Base-by-base conservation (phyloP, 495 filamentous ascomycete species). In the Tuber indicum region DNA sequence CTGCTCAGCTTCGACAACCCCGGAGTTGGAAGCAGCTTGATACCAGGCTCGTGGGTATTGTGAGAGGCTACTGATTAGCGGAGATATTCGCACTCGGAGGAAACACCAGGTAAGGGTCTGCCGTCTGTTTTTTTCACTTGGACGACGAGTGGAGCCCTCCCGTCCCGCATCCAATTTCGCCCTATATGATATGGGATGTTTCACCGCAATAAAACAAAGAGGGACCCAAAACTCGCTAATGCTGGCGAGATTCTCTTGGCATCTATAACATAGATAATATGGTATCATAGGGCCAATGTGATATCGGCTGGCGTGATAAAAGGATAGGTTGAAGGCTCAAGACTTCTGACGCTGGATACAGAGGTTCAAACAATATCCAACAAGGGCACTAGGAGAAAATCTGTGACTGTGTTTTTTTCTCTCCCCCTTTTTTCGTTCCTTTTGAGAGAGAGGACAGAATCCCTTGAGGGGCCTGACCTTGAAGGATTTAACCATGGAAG, bases 151-250 rank as follows among this genome's bases (percentile, higher is more conserved):
- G 23, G 23, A 58, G 49, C 9, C 23, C 49, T n/a, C 26, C 58
- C 58, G 58, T 36, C 58, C 3, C 26, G 26, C 58, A 66, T 66
- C 58, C 58, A 66, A 66, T 66, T 66, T 66, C 58, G 58, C 58
- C 58, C 58, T 32, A 26, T 58, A 32, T 66, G 58, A 66, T 66
- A 66, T 36, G 58, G 58, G 58, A 66, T 66, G 58, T 66, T 66
- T 66, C 58, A 66, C 58, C 3, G 12, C 58, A 66, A 66, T 14
- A 32, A 32, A 66, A 17, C 26, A 66, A 66, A 14, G 10, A 66
- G 10, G 4, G 26, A 2, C 26, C 58, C 58, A 10, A 66, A 66
- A 66, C 58, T 36, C 58, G 58, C 58, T 66, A 66, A 32, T 66
- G 12, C 32, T 66, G 58, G 58, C 58, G n/a, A 66, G 58, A 6